Evolutionary conservation across 305 asterid species (phyloP), one percentile per base, ranked within the genome.

Genomic region (Fraxinus greggii): DNA sequence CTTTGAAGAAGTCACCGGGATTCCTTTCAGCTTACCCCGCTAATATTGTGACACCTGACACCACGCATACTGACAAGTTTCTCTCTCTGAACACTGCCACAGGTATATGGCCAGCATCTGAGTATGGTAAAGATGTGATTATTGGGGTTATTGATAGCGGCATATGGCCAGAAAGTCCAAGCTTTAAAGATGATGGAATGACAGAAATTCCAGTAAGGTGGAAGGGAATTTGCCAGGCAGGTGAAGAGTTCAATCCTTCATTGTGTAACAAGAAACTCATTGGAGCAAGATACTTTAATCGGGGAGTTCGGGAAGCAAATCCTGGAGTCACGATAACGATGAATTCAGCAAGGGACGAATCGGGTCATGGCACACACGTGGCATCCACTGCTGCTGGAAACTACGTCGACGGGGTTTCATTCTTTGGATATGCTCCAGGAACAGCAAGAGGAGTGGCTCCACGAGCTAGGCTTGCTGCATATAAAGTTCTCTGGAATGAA

Each of bases 81-180:
- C 92, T 89, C 12, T 84, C 88, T 4, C 86, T 89, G 80, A 88
- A 54, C 63, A 59, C 90, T 0, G 61, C 78, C 4, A 10, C 84
- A 0, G 92, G 90, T 0, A 10, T 88, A 1, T 89, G 89, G 92
- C 90, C 91, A 0, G 90, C 90, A 2, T 86, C 93, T 0, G 19
- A 88, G 6, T 86, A 80, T 26, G 95, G 92, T 9, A 76, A 90
- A 26, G 87, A 85, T 9, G 87, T 89, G 56, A 90, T 90, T 61
- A 83, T 88, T 23, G 92, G 93, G 1, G 82, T 91, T 1, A n/a
- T 90, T 1, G 93, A 91, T 72, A 4, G 81, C 13, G 91, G 92
- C 0, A 81, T 90, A 15, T 91, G 92, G 91, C 93, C 92, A 1
- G 93, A 91, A 77, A 87, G 85, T 61, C 85, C 78, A 0, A 87